phyloP scores from a whole-genome alignment of 116 monocot species.

The Posidonia oceanica region DNA sequence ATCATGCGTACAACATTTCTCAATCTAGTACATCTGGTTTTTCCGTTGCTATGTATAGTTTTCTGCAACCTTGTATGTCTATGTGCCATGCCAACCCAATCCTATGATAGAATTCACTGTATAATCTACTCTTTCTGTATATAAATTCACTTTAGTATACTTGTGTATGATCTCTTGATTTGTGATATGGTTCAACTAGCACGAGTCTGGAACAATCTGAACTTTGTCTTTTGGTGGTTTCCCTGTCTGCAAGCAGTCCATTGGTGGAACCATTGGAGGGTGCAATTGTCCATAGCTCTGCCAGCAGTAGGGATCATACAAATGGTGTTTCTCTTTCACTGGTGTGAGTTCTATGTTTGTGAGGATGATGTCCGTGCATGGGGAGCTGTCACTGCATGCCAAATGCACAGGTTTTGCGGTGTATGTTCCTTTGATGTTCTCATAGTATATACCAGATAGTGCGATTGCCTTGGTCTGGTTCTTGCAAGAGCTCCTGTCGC shows the following conservation, averaged over 20 bases:
- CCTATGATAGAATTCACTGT: neutral
- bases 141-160: neutral
- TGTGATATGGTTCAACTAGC: slow-evolving; percentile 13
- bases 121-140: neutral
- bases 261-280: slow-evolving; percentile 43
- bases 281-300: slow-evolving; percentile 45
- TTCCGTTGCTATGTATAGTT: no score
- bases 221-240: slow-evolving; percentile 31
- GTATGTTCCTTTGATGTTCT: slow-evolving; percentile 61
- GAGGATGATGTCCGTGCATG: slow-evolving; percentile 55
- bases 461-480: slow-evolving; percentile 76
- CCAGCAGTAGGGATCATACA: slow-evolving; percentile 72
- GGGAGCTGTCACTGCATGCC: slow-evolving; percentile 69
- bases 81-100: no score
- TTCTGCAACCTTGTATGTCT: no score
- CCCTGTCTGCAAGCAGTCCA: slow-evolving; percentile 45
- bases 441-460: slow-evolving; percentile 49
- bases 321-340: slow-evolving; percentile 20
- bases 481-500: slow-evolving; percentile 53
- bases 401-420: slow-evolving; percentile 66
- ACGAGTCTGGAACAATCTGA: slow-evolving; percentile 16
- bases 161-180: neutral
- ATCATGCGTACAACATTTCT: neutral
- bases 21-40: neutral
- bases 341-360: slow-evolving; percentile 45